Base-by-base conservation (phyloP, 306 rosid species). In the Alnus rubra region DNA sequence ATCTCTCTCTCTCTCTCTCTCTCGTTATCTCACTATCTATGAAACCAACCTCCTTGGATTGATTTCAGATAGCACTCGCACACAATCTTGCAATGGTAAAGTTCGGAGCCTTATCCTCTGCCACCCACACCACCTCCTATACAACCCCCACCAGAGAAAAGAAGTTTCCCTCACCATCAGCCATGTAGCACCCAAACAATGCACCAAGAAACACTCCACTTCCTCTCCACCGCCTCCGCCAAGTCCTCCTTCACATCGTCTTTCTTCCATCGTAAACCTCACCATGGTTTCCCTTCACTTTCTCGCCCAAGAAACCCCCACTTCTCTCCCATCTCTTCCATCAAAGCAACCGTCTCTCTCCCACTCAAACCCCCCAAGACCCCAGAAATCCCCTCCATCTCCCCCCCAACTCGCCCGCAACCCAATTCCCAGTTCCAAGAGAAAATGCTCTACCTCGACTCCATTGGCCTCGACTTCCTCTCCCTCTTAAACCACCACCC, bases 401-500 rank as follows among this genome's bases (percentile, higher is more conserved):
- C 85, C 7, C 74, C 83, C 5, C 77, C 84, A 0, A 0, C 47
- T 28, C 70, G 12, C 45, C 74, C 76, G 7, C n/a, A 6, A 3
- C 68, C 76, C 9, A 18, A 12, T 53, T 71, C 90, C 0, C 77
- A 86, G 16, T 95, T 91, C 77, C 87, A 88, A 4, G 86, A 87
- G 51, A 95, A 91, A 80, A 78, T 86, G 76, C 89, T 93, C 58
- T 95, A 86, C 78, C 89, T 95, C 18, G 98, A 95, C 80, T 95
- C 97, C 33, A 84, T 95, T 1, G 97, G 97, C 74, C 82, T 95
- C 13, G 96, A 92, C 81, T 87, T 93, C 86, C 83, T 91, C 81
- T 81, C 97, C 65, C 76, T 93, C 69, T 77, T 91, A 83, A 80
- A 81, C 69, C 78, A 84, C 75, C 86, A 93, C 86, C 99, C 99